These are phyloP conservation scores for Tetratostichococcus sp. DNA, from an alignment of 139 green algal genomes.

Conservation along the genomic window DNA sequence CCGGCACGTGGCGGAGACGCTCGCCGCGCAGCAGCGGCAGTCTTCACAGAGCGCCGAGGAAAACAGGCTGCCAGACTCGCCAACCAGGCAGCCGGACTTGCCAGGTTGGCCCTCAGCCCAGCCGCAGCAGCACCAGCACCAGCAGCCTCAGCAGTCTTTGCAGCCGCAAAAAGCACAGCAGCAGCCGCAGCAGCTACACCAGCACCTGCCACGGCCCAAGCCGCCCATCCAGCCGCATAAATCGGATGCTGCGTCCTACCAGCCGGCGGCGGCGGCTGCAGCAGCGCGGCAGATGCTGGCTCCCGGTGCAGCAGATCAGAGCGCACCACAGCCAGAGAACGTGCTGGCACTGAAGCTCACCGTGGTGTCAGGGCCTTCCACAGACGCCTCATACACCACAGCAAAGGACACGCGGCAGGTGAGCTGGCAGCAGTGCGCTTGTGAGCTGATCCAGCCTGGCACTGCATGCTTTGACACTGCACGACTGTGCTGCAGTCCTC, in stretches of 20 bases:
- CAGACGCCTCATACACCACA: constrained; percentile 18
- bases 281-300: background rate
- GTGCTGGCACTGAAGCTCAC: constrained; percentile 41
- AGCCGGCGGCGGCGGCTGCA: background rate
- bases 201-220: too few species aligned
- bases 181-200: background rate
- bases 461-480: background rate
- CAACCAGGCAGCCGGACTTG: too few species aligned
- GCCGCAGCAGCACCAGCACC: too few species aligned
- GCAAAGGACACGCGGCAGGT: constrained; percentile 20
- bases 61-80: too few species aligned
- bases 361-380: constrained; percentile 41
- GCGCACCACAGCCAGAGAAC: background rate
- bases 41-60: too few species aligned
- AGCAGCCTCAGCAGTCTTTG: too few species aligned
- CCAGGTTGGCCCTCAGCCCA: too few species aligned
- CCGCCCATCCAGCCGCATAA: too few species aligned
- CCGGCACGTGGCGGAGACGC: background rate
- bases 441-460: too few species aligned
- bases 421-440: background rate
- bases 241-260: background rate
- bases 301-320: too few species aligned
- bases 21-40: background rate
- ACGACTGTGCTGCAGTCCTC: too few species aligned
- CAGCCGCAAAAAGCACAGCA: background rate